Conservation (phyloP, 345 rosid genomes). For the Salix viminalis region DNA sequence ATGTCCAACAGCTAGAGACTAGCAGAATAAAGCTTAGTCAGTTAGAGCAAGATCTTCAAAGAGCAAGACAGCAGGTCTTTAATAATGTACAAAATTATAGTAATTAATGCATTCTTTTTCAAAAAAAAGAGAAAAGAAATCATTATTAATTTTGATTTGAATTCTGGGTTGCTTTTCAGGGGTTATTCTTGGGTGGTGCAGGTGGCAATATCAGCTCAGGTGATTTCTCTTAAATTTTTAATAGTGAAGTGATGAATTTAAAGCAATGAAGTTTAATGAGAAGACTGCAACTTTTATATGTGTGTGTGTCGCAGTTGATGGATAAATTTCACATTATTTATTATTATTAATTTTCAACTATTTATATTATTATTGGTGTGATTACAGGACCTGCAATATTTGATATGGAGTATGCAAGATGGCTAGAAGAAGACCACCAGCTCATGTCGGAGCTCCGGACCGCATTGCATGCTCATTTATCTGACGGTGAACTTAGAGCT, state of each 20-base stretch:
- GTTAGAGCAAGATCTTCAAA: constrained; percentile 91
- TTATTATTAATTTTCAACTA: not conserved
- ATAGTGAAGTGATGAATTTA: not conserved
- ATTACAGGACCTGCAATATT: constrained; percentile 76
- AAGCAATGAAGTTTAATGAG: not conserved
- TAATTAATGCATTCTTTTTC: not conserved
- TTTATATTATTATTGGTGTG: not conserved
- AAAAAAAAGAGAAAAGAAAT: not conserved
- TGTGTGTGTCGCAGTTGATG: not conserved
- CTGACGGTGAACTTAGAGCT: constrained; percentile 62
- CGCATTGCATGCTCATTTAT: constrained; percentile 67
- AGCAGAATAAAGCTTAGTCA: constrained; percentile 86
- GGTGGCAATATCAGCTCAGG: constrained; percentile 82
- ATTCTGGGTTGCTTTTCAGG: constrained; percentile 39
- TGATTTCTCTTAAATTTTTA: constrained; percentile 18
- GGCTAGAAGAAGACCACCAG: constrained; percentile 84
- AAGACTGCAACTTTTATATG: not conserved
- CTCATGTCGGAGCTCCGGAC: constrained; percentile 82
- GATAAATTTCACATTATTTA: too few species aligned
- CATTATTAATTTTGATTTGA: not conserved
- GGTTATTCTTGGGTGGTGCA: constrained; percentile 68
- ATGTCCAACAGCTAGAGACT: constrained; percentile 93
- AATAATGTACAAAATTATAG: not conserved
- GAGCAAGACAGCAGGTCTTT: constrained; percentile 87
- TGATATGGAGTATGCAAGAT: constrained; percentile 90